Conservation (phyloP, 2,329 filamentous ascomycete genomes). For the Graphilbum fragrans region DNA sequence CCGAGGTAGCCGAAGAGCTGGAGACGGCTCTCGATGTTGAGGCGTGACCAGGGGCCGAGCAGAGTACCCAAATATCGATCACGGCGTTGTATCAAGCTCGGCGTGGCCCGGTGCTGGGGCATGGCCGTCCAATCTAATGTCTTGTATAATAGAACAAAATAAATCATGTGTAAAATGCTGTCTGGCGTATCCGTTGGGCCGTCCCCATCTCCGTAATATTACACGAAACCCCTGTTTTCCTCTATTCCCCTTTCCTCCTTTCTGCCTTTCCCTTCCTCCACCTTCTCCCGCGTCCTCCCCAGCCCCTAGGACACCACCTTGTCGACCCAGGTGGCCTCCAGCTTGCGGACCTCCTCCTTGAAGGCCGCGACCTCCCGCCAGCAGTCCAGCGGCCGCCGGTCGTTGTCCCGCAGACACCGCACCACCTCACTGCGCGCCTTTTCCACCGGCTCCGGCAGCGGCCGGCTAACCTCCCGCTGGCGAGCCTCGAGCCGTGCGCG, state of each 20-base stretch:
- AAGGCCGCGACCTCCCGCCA: constrained; percentile 88
- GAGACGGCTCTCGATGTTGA: not conserved
- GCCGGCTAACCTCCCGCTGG: constrained; percentile 49
- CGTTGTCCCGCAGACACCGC: constrained; percentile 70
- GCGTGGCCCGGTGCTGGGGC: no score
- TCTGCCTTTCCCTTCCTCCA: not conserved
- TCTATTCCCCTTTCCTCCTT: not conserved
- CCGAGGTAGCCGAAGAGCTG: not conserved
- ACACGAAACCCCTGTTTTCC: not conserved
- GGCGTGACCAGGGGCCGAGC: no score
- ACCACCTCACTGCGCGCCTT: constrained; percentile 65
- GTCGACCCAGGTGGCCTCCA: constrained; percentile 83
- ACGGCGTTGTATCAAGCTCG: no score
- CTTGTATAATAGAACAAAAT: no score
- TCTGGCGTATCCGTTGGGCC: no score
- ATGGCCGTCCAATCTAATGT: no score
- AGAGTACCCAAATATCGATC: no score
- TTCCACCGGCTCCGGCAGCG: constrained; percentile 60
- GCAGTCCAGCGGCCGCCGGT: constrained; percentile 83
- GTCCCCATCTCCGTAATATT: not conserved
- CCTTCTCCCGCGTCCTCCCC: not conserved
- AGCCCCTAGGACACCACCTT: constrained; percentile 47
- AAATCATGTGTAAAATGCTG: no score
- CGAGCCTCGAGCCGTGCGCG: constrained; percentile 47
- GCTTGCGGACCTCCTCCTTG: constrained; percentile 73